Conservation (phyloP, 2,329 filamentous ascomycete genomes). For the Capronia americana region DNA sequence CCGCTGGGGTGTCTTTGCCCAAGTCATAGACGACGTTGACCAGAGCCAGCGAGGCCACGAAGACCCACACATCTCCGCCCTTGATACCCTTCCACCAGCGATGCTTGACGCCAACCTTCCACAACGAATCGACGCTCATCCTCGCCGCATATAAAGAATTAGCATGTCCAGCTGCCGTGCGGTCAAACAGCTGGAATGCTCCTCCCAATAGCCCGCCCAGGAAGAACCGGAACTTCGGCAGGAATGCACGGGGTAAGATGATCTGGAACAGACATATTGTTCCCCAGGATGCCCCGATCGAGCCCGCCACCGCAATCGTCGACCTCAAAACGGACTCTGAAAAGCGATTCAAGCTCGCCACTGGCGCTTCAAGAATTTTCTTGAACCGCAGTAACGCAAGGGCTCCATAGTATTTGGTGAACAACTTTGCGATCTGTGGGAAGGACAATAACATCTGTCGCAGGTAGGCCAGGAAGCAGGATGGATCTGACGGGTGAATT, state of each 20-base stretch:
- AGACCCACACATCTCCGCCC: slow-evolving; percentile 83
- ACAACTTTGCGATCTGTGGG: slow-evolving; percentile 76
- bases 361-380: slow-evolving; percentile 70
- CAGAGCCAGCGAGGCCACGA: slow-evolving; percentile 75
- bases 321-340: slow-evolving; percentile 74
- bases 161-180: slow-evolving; percentile 55
- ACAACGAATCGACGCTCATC: slow-evolving; percentile 79
- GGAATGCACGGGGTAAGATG: slow-evolving; percentile 73
- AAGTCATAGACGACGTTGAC: slow-evolving; percentile 39
- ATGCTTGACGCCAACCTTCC: slow-evolving; percentile 92
- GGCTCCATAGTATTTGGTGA: slow-evolving; percentile 71
- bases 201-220: slow-evolving; percentile 85
- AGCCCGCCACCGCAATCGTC: slow-evolving; percentile 77
- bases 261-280: slow-evolving; percentile 87
- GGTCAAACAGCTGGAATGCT: slow-evolving; percentile 80
- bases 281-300: slow-evolving; percentile 87
- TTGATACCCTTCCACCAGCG: slow-evolving; percentile 84
- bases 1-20: slow-evolving; percentile 28
- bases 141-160: slow-evolving; percentile 81
- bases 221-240: slow-evolving; percentile 88
- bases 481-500: slow-evolving; percentile 85
- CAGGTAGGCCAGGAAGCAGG: slow-evolving; percentile 83
- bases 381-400: slow-evolving; percentile 74
- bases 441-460: slow-evolving; percentile 87
- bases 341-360: slow-evolving; percentile 70